Conservation (phyloP, 176 grass and related monocot genomes). For the Thalia dealbata region DNA sequence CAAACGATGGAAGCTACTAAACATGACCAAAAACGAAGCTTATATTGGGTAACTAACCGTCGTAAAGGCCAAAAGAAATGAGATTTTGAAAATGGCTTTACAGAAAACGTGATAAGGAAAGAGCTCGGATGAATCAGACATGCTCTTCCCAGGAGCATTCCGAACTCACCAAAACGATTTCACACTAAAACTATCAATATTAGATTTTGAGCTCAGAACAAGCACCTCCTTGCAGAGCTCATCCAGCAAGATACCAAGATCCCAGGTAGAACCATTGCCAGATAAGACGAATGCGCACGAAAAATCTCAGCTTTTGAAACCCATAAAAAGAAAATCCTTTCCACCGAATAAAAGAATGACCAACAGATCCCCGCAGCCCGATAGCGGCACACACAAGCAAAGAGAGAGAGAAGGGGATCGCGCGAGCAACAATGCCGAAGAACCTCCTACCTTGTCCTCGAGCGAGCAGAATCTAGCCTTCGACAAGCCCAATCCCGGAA, state of each 20-base stretch:
- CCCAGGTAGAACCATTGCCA: not conserved
- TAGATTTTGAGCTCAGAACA: not conserved
- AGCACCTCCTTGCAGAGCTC: not conserved
- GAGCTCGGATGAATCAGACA: not conserved
- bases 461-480: not conserved
- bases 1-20: not conserved
- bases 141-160: not conserved
- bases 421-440: not conserved
- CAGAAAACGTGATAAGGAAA: not conserved
- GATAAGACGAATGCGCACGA: no score
- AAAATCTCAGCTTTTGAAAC: not conserved
- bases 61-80: no score
- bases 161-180: not conserved
- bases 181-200: not conserved
- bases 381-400: not conserved
- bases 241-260: not conserved
- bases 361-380: not conserved
- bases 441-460: not conserved
- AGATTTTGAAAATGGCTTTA: not conserved
- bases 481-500: not conserved
- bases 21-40: not conserved
- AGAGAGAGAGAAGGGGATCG: not conserved
- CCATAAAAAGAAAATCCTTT: not conserved
- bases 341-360: no score
- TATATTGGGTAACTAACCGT: no score